Evolutionary conservation across 1,284 basidiomycete species (phyloP).

Genomic region (Cryptococcus maquisensis): DNA sequence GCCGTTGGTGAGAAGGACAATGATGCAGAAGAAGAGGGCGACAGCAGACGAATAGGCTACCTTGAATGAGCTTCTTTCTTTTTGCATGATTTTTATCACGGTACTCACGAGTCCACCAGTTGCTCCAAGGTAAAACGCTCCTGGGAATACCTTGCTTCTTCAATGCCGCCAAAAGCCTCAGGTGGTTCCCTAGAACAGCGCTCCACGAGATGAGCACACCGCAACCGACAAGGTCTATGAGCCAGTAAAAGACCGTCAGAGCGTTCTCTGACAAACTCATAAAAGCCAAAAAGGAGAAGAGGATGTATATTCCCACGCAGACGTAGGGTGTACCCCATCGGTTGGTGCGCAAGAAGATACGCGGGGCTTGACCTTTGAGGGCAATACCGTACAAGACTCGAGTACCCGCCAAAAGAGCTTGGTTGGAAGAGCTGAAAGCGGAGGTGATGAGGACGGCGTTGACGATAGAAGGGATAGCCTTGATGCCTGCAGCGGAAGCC

Average conservation of each 20-base stretch:
- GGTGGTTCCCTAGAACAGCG: slow-evolving; percentile 18
- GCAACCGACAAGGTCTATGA: slow-evolving; percentile 24
- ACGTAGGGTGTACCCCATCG: slow-evolving; percentile 46
- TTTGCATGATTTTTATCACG: not conserved
- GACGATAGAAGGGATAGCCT: slow-evolving; percentile 11
- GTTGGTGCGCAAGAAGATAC: slow-evolving; percentile 52
- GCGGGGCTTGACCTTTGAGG: slow-evolving; percentile 50
- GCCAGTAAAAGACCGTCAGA: slow-evolving; percentile 32
- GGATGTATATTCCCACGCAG: slow-evolving; percentile 25
- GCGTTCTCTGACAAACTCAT: slow-evolving; percentile 31
- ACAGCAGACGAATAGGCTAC: slow-evolving; percentile 16
- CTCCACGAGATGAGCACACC: slow-evolving; percentile 27
- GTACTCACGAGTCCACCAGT: slow-evolving; percentile 25
- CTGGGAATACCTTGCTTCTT: slow-evolving; percentile 13
- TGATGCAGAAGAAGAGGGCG: slow-evolving; percentile 12
- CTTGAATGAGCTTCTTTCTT: not conserved
- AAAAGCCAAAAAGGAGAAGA: slow-evolving; percentile 43
- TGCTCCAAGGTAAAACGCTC: slow-evolving; percentile 20
- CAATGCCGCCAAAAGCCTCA: slow-evolving; percentile 14
- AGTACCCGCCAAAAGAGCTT: slow-evolving; percentile 22
- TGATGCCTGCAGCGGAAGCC: slow-evolving; percentile 8
- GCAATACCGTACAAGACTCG: slow-evolving; percentile 51
- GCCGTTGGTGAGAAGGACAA: slow-evolving; percentile 26
- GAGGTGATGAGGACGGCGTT: slow-evolving; percentile 21
- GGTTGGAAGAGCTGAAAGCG: slow-evolving; percentile 20